phyloP scores from a whole-genome alignment of 2,329 filamentous ascomycete genomes.

The Exutisphaerella laricina region DNA sequence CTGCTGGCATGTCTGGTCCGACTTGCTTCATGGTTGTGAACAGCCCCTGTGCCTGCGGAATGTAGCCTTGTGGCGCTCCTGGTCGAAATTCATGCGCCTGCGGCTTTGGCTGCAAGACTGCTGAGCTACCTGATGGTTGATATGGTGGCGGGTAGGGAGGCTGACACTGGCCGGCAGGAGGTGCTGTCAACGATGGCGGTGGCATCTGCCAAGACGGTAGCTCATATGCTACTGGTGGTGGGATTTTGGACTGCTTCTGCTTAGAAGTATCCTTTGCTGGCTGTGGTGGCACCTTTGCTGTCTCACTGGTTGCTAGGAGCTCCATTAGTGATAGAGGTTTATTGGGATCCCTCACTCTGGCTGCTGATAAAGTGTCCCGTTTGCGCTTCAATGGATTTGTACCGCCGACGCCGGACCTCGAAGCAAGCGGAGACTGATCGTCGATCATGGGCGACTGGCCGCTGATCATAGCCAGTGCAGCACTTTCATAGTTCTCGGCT shows the following conservation, averaged over 20 bases:
- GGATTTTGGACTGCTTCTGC: conserved; percentile 2
- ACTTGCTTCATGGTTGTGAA: conserved; percentile 25
- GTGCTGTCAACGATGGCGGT: conserved; percentile 11
- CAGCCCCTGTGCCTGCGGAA: conserved; percentile 15
- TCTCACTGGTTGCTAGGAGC: conserved; percentile 25
- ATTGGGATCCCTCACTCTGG: conserved; percentile 3
- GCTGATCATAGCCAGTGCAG: conserved; percentile 10
- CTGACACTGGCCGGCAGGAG: conserved; percentile 1
- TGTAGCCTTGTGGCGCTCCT: conserved; percentile 4
- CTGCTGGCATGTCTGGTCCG: neutral
- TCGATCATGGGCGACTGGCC: conserved; percentile 2
- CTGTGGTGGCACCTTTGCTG: conserved; percentile 14
- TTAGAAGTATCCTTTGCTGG: conserved; percentile 4
- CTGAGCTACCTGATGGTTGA: conserved; percentile 12
- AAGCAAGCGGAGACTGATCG: neutral
- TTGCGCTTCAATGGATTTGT: conserved; percentile 26
- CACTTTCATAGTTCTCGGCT: conserved; percentile 11
- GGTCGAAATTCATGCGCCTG: neutral
- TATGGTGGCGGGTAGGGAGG: conserved; percentile 23
- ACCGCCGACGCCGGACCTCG: conserved; percentile 1
- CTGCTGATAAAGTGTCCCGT: conserved; percentile 13
- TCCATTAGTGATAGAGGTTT: conserved; percentile 27
- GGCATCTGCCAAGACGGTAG: conserved; percentile 28
- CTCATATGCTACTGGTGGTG: conserved; percentile 23
- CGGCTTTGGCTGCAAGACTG: neutral